Base-by-base conservation (phyloP, 495 filamentous ascomycete species). In the Penicillium samsonianum region DNA sequence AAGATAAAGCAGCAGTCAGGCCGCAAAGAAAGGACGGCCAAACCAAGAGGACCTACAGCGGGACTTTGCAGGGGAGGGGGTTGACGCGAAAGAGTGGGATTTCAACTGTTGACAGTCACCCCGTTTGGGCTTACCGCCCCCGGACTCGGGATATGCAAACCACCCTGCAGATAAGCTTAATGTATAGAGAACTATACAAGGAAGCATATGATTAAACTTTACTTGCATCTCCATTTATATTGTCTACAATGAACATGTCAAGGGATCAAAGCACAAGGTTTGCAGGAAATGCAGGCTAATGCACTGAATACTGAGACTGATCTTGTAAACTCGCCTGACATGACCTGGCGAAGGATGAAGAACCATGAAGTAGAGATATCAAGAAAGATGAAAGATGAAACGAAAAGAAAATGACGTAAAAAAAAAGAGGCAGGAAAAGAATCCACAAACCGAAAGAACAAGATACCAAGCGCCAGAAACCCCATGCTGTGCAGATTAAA, bases 401-500 rank as follows among this genome's bases (percentile, higher is more conserved):
- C 40, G 33, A 47, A 46, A 42, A 61, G 57, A 58, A 41, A 50
- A 38, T 12, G 11, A 33, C 30, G 30, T 45, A 20, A 54, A 50
- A 48, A 53, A 62, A 55, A 50, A 38, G 14, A 1, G 26, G 4
- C 12, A 10, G 5, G 10, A 10, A 33, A 23, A 42, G 20, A 57
- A 57, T 51, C 45, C 48, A 41, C 31, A 59, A 53, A 16, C 28
- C 52, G 57, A 23, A 50, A 51, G 65, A 61, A 57, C 51, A 48
- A 49, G 61, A 58, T 53, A 65, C 60, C 71, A 70, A 70, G 69
- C 74, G 74, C 74, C 74, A 67, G 20, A 41, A 74, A 76, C 74
- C 72, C 74, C 73, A 68, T 68, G 74, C 74, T 77, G 72, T 77
- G 73, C 74, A 76, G 73, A 69, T 72, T 66, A 71, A 69, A 60